Conservation (phyloP, 2,329 filamentous ascomycete species). For the Pseudonectria foliicola region DNA sequence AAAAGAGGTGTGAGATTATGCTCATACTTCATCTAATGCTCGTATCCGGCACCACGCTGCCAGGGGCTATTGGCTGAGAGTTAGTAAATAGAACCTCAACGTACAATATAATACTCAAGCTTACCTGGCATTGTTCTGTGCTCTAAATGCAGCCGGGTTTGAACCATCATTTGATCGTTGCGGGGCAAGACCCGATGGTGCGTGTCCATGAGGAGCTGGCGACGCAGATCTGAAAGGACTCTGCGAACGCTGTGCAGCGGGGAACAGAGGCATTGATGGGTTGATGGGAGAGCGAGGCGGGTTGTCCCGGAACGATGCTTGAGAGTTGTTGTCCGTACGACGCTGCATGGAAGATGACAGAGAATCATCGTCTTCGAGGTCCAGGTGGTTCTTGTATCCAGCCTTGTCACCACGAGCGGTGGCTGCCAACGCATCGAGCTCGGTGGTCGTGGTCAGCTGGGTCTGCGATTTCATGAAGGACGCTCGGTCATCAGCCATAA, state of each 20-base stretch:
- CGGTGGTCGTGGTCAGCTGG: conserved; percentile 67
- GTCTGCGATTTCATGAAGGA: conserved; percentile 97
- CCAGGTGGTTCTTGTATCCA: conserved; percentile 37
- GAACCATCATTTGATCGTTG: conserved; percentile 14
- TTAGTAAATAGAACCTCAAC: background rate
- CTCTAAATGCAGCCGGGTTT: too few species aligned
- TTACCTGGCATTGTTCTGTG: conserved; percentile 35
- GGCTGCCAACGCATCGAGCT: conserved; percentile 82
- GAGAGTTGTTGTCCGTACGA: conserved; percentile 26
- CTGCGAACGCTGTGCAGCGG: conserved; percentile 27
- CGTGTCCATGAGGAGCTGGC: conserved; percentile 28
- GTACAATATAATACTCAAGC: conserved; percentile 3
- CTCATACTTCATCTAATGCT: conserved; percentile 23
- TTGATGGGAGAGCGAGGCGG: conserved; percentile 33
- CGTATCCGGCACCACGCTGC: conserved; percentile 40
- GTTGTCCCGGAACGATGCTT: conserved; percentile 24
- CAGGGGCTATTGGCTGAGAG: conserved; percentile 29
- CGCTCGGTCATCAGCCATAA: conserved; percentile 91
- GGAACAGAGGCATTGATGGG: conserved; percentile 37
- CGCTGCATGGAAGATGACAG: conserved; percentile 32
- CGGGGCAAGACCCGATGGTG: conserved; percentile 24
- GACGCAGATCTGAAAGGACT: conserved; percentile 30
- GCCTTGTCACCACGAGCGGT: conserved; percentile 81
- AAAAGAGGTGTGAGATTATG: conserved; percentile 9
- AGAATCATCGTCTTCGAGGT: conserved; percentile 36